These are phyloP conservation scores for Papilionanthe hybrid DNA, from an alignment of 116 monocot genomes.

Conservation along the genomic window DNA sequence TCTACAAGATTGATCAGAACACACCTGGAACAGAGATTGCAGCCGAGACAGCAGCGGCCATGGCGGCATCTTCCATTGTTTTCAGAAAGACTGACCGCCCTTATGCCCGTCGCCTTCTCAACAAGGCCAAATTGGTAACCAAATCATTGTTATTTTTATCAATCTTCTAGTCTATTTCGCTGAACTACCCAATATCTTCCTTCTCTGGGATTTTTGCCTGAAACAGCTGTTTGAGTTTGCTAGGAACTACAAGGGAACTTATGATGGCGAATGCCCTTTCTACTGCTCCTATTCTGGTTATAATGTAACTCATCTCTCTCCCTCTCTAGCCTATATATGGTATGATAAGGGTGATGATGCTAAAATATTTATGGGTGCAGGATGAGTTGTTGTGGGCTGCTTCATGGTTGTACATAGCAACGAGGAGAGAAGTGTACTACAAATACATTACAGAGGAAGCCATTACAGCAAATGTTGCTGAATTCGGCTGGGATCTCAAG, in stretches of 20 bases:
- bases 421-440: slow-evolving; percentile 30
- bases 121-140: slow-evolving; percentile 77
- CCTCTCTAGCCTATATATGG: not conserved
- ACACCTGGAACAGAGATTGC: slow-evolving; percentile 83
- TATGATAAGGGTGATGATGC: not conserved
- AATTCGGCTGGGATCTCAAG: slow-evolving; percentile 93
- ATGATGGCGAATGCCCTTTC: slow-evolving; percentile 91
- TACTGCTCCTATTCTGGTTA: slow-evolving; percentile 93
- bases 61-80: slow-evolving; percentile 82
- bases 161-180: too few species aligned
- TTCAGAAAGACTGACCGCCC: slow-evolving; percentile 32
- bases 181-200: too few species aligned
- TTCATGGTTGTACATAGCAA: slow-evolving; percentile 68
- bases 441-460: slow-evolving; percentile 55
- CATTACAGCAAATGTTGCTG: slow-evolving; percentile 66
- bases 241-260: slow-evolving; percentile 47
- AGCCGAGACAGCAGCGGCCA: slow-evolving; percentile 87
- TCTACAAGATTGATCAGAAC: slow-evolving; percentile 54
- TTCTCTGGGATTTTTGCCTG: not conserved
- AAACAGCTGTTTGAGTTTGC: slow-evolving; percentile 78
- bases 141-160: not conserved
- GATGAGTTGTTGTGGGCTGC: slow-evolving; percentile 84
- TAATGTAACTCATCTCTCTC: slow-evolving; percentile 33
- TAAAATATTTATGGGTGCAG: slow-evolving; percentile 15
- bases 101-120: slow-evolving; percentile 61